A percentile compares a stretch with the other conserved stretches of the same genome.
Conservation (phyloP, 2,329 filamentous ascomycete species). For the Diaporthe sp. region DNA sequence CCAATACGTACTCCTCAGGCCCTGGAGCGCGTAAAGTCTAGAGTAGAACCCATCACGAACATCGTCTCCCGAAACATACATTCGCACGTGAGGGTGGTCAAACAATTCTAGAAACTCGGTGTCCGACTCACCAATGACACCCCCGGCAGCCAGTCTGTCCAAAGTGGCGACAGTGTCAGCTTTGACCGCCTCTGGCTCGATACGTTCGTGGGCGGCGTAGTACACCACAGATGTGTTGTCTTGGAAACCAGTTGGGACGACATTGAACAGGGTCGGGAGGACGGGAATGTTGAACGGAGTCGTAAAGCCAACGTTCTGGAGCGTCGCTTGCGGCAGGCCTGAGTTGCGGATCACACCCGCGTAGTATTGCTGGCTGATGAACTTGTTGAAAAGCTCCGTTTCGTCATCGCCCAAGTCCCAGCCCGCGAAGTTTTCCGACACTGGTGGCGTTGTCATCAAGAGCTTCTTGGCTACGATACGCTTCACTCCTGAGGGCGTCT, state of each 20-base stretch:
- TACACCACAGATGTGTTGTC: conserved; percentile 6
- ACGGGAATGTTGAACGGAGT: conserved; percentile 7
- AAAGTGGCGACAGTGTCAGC: conserved; percentile 10
- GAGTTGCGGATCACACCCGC: conserved; percentile 31
- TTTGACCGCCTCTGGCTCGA: conserved; percentile 11
- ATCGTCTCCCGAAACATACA: neutral
- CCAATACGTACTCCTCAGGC: conserved; percentile 44
- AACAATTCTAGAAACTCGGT: conserved; percentile 4
- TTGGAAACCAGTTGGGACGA: neutral
- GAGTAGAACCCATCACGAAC: conserved; percentile 46
- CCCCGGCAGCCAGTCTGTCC: neutral
- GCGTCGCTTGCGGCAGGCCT: neutral
- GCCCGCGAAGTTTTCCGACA: neutral
- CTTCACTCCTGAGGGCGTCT: neutral
- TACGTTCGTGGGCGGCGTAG: conserved; percentile 14
- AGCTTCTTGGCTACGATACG: conserved; percentile 22
- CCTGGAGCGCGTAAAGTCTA: conserved; percentile 44
- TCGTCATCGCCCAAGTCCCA: conserved; percentile 3
- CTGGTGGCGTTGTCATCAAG: neutral
- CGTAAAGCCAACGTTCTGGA: conserved; percentile 19
- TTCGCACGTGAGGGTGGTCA: conserved; percentile 1
- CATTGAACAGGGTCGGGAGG: conserved; percentile 3
- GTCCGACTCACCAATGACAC: conserved; percentile 15
- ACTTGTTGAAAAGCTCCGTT: conserved; percentile 14
- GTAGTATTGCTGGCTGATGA: conserved; percentile 27